These are phyloP conservation scores for Fusarium devonianum DNA, from an alignment of 2,329 filamentous ascomycete genomes.

Conservation along the genomic window DNA sequence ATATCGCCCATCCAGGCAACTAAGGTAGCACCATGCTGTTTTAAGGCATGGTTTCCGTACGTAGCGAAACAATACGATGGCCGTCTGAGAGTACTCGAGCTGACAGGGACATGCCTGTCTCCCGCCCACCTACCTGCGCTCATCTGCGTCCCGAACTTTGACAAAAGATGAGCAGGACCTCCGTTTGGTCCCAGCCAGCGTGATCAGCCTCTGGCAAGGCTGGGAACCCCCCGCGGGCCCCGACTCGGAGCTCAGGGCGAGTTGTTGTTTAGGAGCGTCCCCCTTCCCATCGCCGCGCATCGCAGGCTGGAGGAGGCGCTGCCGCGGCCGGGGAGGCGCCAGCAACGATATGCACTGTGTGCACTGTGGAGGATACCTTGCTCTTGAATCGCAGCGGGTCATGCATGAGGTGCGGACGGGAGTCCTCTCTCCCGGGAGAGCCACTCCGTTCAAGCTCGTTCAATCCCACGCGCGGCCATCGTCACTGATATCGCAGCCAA, in stretches of 20 bases:
- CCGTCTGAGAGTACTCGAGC: constrained; percentile 32
- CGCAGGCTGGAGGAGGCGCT: constrained; percentile 23
- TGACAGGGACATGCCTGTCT: constrained; percentile 37
- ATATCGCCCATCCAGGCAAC: constrained; percentile 28
- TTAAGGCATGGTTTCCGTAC: no score
- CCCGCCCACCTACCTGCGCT: constrained; percentile 16
- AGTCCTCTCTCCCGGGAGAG: constrained; percentile 28
- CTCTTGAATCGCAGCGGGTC: neutral
- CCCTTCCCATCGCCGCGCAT: constrained; percentile 13
- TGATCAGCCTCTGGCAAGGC: constrained; percentile 9
- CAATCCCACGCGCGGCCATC: constrained; percentile 7
- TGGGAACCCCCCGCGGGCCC: constrained; percentile 4
- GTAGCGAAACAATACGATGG: constrained; percentile 39
- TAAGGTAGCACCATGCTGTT: constrained; percentile 7
- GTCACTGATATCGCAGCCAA: neutral
- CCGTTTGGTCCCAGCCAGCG: constrained; percentile 33
- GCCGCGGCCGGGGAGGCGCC: constrained; percentile 20
- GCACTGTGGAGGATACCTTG: constrained; percentile 23
- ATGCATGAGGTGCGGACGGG: constrained; percentile 12
- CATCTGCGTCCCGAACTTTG: constrained; percentile 24
- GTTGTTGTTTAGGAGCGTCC: constrained; percentile 23
- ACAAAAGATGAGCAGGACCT: constrained; percentile 39
- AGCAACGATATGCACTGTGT: constrained; percentile 27
- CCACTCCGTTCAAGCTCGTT: constrained; percentile 36
- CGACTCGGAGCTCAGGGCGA: constrained; percentile 11